Conservation (phyloP, 1,284 basidiomycete genomes). For the Cystobasidium slooffiae region DNA sequence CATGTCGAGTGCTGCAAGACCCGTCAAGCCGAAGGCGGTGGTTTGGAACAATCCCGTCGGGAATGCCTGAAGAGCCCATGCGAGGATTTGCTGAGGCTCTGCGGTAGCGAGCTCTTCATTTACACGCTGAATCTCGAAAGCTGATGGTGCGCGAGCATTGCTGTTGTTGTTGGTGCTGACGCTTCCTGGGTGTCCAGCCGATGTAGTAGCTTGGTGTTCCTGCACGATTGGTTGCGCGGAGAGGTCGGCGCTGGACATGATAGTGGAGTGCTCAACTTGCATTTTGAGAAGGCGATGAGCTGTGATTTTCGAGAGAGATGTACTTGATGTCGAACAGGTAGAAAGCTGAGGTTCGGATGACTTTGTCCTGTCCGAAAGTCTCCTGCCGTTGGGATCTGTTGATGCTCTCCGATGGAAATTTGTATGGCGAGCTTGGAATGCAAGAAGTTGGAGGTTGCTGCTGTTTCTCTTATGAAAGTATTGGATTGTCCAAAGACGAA, state of each 20-base stretch:
- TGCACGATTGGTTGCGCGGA: constrained; percentile 10
- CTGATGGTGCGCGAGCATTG: constrained; percentile 1
- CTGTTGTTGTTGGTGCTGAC: constrained; percentile 1
- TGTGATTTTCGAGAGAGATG: not conserved
- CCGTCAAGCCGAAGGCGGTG: constrained; percentile 91
- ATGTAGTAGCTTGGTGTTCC: constrained; percentile 22
- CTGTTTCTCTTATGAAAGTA: too few species aligned
- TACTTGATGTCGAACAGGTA: not conserved
- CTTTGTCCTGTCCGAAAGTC: too few species aligned
- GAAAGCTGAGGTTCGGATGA: too few species aligned
- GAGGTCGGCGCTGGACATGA: constrained; percentile 31
- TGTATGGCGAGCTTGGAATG: constrained; percentile 15
- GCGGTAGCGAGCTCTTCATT: constrained; percentile 73
- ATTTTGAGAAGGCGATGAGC: not conserved
- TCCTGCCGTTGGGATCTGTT: too few species aligned
- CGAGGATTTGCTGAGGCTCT: constrained; percentile 77
- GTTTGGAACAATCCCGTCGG: constrained; percentile 77
- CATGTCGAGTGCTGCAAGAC: constrained; percentile 89
- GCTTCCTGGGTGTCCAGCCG: constrained; percentile 18
- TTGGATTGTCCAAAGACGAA: too few species aligned
- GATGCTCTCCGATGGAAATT: not conserved
- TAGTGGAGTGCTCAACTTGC: constrained; percentile 34
- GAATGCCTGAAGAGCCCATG: constrained; percentile 80
- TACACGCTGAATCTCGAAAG: constrained; percentile 63
- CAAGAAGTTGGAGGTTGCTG: not conserved